Base-by-base conservation (phyloP, 2,329 filamentous ascomycete species). In the Fusarium goolgardi region DNA sequence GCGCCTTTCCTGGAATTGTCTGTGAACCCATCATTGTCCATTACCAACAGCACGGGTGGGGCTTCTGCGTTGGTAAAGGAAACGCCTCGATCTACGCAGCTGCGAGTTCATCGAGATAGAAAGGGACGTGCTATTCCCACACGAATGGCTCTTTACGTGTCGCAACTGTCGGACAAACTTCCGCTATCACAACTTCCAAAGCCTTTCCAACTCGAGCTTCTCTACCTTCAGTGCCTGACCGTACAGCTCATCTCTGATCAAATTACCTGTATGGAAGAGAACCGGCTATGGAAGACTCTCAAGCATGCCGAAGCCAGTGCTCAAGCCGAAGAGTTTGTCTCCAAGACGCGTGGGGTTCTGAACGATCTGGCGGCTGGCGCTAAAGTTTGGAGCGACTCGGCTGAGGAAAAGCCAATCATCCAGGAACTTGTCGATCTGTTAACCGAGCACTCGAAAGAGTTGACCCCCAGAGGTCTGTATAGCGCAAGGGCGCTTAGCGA, bases 21-120 rank as follows among this genome's bases (percentile, higher is more conserved):
- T 2, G 85, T 89, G 4, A 86, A 87, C 63, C 82, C 86, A 7
- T 89, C 92, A 0, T 79, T 97, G 5, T 88, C 92, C 0, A 86
- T 97, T 6, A 92, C 90, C 3, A 94, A 89, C 73, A 85, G 84
- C 25, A 81, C 97, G 9, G 88, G 87, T 1, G 93, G 93, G 5
- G 87, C 88, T 1, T 86, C 91, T 8, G 89, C 91, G 67, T 79
- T 97, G 5, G 82, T 91, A 1, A 75, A 80, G 13, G 67, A 72
- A 6, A 55, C 75, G 0, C 55, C 73, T 27, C 69, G 61, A 45
- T 63, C 66, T n/a, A n/a, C 65, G 10, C 51, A 59, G 73, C 44
- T 78, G 25, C 65, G 76, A 6, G 67, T 85, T 18, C 75, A 80
- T 32, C 83, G 90, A 43, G 94, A 97, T 75, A 81, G 85, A 6